These are phyloP conservation scores for Stephania cephalantha DNA, from an alignment of 164 flowering plant genomes.

Conservation along the genomic window DNA sequence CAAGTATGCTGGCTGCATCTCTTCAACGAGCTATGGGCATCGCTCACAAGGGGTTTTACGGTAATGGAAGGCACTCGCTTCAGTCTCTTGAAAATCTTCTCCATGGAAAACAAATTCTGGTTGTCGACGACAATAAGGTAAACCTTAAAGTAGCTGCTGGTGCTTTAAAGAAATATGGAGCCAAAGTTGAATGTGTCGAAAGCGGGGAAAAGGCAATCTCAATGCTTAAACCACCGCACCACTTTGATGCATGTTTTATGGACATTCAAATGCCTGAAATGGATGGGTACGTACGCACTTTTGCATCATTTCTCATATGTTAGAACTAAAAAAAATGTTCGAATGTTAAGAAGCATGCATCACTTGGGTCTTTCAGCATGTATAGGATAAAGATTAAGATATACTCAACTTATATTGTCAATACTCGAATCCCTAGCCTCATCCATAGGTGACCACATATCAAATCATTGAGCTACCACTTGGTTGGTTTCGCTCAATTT, in stretches of 20 bases:
- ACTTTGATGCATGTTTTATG: slow-evolving; percentile 94
- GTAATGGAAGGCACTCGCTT: slow-evolving; percentile 40
- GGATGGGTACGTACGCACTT: slow-evolving; percentile 66
- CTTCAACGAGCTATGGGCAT: slow-evolving; percentile 69
- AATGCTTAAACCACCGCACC: slow-evolving; percentile 67
- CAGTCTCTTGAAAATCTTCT: slow-evolving; percentile 52
- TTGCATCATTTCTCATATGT: not conserved
- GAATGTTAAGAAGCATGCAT: slow-evolving; percentile 1
- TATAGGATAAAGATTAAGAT: not conserved
- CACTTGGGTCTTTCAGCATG: not conserved
- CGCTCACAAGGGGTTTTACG: slow-evolving; percentile 40
- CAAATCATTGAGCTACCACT: too few relatives aligned
- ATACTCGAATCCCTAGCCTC: too few relatives aligned
- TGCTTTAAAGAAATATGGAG: slow-evolving; percentile 88
- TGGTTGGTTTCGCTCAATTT: not conserved
- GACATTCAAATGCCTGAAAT: slow-evolving; percentile 98
- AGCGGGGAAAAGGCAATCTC: slow-evolving; percentile 62
- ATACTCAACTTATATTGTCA: too few relatives aligned
- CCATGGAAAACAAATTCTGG: slow-evolving; percentile 63
- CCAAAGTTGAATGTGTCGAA: slow-evolving; percentile 64
- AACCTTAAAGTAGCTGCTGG: slow-evolving; percentile 87
- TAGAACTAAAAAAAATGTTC: not conserved
- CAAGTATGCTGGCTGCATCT: slow-evolving; percentile 75
- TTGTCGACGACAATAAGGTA: slow-evolving; percentile 83
- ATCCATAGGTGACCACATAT: too few relatives aligned